These are phyloP conservation scores for Begonia masoniana DNA, from an alignment of 306 rosid genomes.

Conservation along the genomic window DNA sequence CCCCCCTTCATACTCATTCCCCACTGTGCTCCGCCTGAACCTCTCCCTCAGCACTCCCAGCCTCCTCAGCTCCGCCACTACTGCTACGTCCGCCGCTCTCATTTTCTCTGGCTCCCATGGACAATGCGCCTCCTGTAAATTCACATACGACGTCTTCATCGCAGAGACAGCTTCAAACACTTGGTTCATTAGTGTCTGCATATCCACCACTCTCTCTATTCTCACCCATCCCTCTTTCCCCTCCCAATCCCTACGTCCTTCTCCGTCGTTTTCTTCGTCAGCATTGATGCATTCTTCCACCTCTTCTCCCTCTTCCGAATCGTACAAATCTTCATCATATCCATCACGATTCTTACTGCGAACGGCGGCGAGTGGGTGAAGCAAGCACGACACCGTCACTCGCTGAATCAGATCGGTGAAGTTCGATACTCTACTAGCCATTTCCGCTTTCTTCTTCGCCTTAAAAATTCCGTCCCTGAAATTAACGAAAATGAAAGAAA, in stretches of 20 bases:
- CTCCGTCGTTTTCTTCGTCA: slow-evolving; percentile 9
- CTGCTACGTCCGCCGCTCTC: slow-evolving; percentile 67
- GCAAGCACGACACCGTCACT: slow-evolving; percentile 77
- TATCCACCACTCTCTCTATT: slow-evolving; percentile 33
- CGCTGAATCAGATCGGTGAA: slow-evolving; percentile 94
- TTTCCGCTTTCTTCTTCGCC: slow-evolving; percentile 25
- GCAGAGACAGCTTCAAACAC: slow-evolving; percentile 69
- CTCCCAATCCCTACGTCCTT: slow-evolving; percentile 18
- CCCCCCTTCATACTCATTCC: slow-evolving; percentile 15
- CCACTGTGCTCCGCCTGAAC: slow-evolving; percentile 29
- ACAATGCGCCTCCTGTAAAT: slow-evolving; percentile 69
- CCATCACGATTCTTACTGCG: slow-evolving; percentile 11
- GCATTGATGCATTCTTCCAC: slow-evolving; percentile 8
- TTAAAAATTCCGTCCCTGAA: slow-evolving; percentile 13
- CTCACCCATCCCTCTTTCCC: slow-evolving; percentile 18
- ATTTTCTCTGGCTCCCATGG: slow-evolving; percentile 91
- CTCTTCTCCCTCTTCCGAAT: slow-evolving; percentile 30
- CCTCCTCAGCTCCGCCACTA: slow-evolving; percentile 72
- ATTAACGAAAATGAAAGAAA: slow-evolving; percentile 2
- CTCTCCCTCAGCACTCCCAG: slow-evolving; percentile 62
- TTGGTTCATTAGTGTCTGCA: slow-evolving; percentile 57
- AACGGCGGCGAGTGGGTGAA: slow-evolving; percentile 61
- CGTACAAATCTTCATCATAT: slow-evolving; percentile 18
- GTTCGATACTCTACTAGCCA: slow-evolving; percentile 73
- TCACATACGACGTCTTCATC: slow-evolving; percentile 72